phyloP scores from a whole-genome alignment of 495 filamentous ascomycete species.

The Aspergillus biplanus region DNA sequence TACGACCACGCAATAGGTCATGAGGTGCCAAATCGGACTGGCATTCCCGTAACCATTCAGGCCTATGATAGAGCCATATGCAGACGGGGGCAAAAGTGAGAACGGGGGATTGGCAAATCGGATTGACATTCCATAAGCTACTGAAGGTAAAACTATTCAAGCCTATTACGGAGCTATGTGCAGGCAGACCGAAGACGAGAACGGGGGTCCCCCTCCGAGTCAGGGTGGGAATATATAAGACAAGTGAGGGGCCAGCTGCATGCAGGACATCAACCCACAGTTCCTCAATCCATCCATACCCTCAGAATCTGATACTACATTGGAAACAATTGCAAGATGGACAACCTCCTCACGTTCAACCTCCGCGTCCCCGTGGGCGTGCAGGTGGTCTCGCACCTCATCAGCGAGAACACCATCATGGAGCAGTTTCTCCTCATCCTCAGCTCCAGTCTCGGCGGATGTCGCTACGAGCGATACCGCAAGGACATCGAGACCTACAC shows the following conservation, averaged over 20 bases:
- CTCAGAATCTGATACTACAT: no score
- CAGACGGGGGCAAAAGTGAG: no score
- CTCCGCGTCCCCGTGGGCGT: constrained; percentile 8
- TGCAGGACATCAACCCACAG: no score
- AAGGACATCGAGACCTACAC: constrained; percentile 7
- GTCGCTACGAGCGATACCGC: constrained; percentile 1
- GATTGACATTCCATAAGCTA: no score
- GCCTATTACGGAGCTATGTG: no score
- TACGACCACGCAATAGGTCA: not conserved
- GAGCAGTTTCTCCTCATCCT: constrained; percentile 8
- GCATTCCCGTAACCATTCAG: not conserved
- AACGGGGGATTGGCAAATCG: no score
- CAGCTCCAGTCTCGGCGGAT: constrained; percentile 7
- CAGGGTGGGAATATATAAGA: not conserved
- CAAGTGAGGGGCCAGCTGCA: not conserved
- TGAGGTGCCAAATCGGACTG: no score
- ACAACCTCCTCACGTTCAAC: constrained; percentile 10
- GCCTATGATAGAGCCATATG: no score
- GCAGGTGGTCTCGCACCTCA: constrained; percentile 8
- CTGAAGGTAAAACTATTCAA: no score
- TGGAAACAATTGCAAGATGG: not conserved
- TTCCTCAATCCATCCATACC: no score
- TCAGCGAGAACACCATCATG: constrained; percentile 12
- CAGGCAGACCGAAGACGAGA: no score
- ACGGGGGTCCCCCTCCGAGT: no score